These are phyloP conservation scores for Przewalskia tangutica DNA, from an alignment of 257 asterid species.

Conservation along the genomic window DNA sequence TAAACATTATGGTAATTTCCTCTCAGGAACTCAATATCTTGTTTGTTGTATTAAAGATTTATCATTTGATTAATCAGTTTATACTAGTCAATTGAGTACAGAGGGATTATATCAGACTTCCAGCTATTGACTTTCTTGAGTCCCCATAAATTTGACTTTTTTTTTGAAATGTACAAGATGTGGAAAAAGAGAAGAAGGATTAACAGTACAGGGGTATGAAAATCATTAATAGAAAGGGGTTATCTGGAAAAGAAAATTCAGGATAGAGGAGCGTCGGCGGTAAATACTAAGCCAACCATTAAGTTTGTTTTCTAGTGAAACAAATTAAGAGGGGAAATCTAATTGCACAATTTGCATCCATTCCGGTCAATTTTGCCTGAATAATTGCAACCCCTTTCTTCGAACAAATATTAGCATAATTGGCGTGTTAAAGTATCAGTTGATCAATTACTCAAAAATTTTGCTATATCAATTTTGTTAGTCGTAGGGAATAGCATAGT, in stretches of 20 bases:
- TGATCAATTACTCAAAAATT: too few species aligned
- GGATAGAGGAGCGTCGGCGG: background rate
- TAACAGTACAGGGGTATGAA: background rate
- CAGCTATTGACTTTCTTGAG: too few species aligned
- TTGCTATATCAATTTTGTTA: background rate
- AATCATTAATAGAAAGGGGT: background rate
- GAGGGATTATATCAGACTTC: background rate
- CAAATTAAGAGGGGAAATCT: background rate
- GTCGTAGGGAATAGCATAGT: background rate
- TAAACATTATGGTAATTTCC: constrained; percentile 48
- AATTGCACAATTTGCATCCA: background rate
- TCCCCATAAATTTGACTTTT: too few species aligned
- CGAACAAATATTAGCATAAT: background rate
- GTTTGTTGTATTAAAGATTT: background rate
- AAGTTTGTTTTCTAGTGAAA: background rate
- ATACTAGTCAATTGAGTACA: background rate
- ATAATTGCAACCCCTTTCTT: background rate
- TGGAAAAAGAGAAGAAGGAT: background rate
- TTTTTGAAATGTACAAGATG: background rate
- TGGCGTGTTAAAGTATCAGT: background rate
- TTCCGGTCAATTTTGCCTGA: background rate
- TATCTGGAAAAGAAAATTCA: background rate
- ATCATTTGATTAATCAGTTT: background rate
- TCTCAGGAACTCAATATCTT: background rate
- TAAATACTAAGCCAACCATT: background rate